These are phyloP conservation scores for Triangularia verruculosa DNA, from an alignment of 2,329 filamentous ascomycete genomes.

Conservation along the genomic window DNA sequence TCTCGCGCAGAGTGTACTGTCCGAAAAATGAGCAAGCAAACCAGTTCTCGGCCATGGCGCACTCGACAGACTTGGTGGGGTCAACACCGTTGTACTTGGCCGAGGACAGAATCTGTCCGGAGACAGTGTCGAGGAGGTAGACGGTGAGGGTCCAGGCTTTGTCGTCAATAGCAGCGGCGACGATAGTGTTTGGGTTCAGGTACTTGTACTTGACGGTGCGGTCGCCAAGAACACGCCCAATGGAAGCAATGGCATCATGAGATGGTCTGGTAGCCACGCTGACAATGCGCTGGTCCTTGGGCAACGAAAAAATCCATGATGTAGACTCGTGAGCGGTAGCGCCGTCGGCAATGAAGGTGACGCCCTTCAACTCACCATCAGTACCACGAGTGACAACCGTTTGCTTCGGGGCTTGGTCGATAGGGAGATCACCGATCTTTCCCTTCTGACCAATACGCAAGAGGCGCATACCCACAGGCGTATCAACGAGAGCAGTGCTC, in stretches of 20 bases:
- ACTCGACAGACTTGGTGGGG: slow-evolving; percentile 67
- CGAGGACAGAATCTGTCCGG: slow-evolving; percentile 74
- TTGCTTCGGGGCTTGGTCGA: slow-evolving; percentile 47
- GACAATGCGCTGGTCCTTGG: slow-evolving; percentile 64
- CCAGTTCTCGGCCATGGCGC: slow-evolving; percentile 90
- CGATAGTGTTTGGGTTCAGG: slow-evolving; percentile 78
- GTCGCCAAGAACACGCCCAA: slow-evolving; percentile 89
- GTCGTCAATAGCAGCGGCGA: slow-evolving; percentile 68
- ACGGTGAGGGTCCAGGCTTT: slow-evolving; percentile 60
- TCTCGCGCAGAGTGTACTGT: slow-evolving; percentile 55
- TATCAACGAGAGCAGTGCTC: slow-evolving; percentile 52
- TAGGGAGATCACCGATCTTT: slow-evolving; percentile 45
- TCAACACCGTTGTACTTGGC: slow-evolving; percentile 72
- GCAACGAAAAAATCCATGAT: slow-evolving; percentile 72
- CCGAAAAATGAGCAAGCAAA: slow-evolving; percentile 80
- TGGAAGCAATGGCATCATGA: slow-evolving; percentile 88
- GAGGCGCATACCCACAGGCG: slow-evolving; percentile 51
- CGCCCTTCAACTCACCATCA: slow-evolving; percentile 51
- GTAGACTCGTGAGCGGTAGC: slow-evolving; percentile 44
- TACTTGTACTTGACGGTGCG: slow-evolving; percentile 97
- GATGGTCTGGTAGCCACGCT: slow-evolving; percentile 64
- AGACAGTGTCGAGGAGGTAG: slow-evolving; percentile 82
- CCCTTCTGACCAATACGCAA: slow-evolving; percentile 53
- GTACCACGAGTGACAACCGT: slow-evolving; percentile 52
- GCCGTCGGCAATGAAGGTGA: slow-evolving; percentile 48